phyloP scores from a whole-genome alignment of 495 filamentous ascomycete species.

The Penicillium mononematosum region DNA sequence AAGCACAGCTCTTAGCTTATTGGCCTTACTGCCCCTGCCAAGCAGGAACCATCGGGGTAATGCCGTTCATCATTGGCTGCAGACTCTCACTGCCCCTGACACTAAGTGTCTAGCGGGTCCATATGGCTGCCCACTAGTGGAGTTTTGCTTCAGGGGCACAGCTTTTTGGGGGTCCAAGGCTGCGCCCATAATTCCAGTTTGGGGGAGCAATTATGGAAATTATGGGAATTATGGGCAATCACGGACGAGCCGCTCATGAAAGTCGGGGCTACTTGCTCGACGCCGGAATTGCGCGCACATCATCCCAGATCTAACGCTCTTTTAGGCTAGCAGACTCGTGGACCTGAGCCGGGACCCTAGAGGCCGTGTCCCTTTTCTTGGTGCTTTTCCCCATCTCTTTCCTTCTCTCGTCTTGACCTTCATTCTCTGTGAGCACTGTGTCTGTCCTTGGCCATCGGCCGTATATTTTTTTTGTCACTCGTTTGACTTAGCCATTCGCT shows the following conservation, averaged over 20 bases:
- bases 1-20: constrained; percentile 16
- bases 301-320: constrained; percentile 9
- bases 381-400: constrained; percentile 18
- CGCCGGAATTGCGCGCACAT: constrained; percentile 7
- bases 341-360: constrained; percentile 1
- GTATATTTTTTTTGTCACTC: constrained; percentile 28
- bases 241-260: constrained; percentile 15
- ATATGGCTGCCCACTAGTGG: constrained; percentile 15
- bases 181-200: constrained; percentile 10
- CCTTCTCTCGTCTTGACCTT: constrained; percentile 27
- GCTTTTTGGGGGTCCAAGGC: constrained; percentile 5
- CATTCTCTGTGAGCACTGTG: constrained; percentile 32
- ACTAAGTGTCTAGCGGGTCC: constrained; percentile 17
- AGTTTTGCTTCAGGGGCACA: constrained; percentile 21
- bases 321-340: constrained; percentile 16
- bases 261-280: constrained; percentile 3
- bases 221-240: constrained; percentile 8
- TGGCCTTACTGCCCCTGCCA: constrained; percentile 21
- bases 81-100: constrained; percentile 19
- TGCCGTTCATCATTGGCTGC: constrained; percentile 10
- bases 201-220: constrained; percentile 8
- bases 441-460: constrained; percentile 24
- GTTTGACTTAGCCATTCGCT: constrained; percentile 21
- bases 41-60: constrained; percentile 31
- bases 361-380: constrained; percentile 26